Percentiles rank a stretch among this genome's conserved stretches.
These are phyloP conservation scores for Lachancea kluyveri DNA, from an alignment of 805 yeast species.

Conservation along the genomic window DNA sequence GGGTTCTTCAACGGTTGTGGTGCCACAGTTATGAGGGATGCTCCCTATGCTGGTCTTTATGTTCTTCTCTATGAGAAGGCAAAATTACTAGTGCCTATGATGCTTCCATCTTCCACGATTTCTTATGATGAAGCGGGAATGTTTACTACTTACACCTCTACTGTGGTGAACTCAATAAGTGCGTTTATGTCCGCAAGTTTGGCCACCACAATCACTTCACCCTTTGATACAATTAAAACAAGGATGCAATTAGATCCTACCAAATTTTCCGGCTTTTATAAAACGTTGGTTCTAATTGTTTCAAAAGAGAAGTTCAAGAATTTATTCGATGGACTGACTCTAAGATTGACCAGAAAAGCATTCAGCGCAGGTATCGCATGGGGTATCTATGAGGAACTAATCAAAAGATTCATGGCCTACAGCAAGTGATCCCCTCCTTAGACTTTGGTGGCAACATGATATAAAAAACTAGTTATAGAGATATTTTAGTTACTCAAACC, in stretches of 20 bases:
- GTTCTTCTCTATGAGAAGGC: conserved; percentile 77
- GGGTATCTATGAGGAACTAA: conserved; percentile 91
- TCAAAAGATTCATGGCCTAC: conserved; percentile 33
- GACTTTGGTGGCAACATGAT: too few relatives aligned
- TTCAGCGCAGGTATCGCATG: conserved; percentile 92
- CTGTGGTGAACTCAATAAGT: conserved; percentile 62
- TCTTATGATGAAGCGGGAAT: conserved; percentile 15
- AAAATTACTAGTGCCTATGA: conserved; percentile 48
- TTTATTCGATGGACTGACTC: conserved; percentile 76
- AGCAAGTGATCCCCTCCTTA: conserved; percentile 5
- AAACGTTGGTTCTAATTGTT: conserved; percentile 35
- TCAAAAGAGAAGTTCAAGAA: conserved; percentile 44
- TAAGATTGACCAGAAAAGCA: conserved; percentile 80
- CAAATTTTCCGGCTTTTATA: conserved; percentile 36
- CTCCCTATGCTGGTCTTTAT: conserved; percentile 94
- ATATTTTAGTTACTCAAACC: too few relatives aligned
- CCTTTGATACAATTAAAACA: conserved; percentile 91
- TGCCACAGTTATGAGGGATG: conserved; percentile 84
- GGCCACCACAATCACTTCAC: conserved; percentile 85
- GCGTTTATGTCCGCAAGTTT: conserved; percentile 73
- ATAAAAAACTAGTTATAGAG: too few relatives aligned
- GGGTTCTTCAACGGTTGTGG: conserved; percentile 86
- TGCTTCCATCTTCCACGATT: conserved; percentile 23
- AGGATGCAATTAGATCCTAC: conserved; percentile 71
- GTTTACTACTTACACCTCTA: conserved; percentile 37